Evolutionary conservation across 1,139 yeast genomes (phyloP).

Genomic region (Dujonia santamariae): DNA sequence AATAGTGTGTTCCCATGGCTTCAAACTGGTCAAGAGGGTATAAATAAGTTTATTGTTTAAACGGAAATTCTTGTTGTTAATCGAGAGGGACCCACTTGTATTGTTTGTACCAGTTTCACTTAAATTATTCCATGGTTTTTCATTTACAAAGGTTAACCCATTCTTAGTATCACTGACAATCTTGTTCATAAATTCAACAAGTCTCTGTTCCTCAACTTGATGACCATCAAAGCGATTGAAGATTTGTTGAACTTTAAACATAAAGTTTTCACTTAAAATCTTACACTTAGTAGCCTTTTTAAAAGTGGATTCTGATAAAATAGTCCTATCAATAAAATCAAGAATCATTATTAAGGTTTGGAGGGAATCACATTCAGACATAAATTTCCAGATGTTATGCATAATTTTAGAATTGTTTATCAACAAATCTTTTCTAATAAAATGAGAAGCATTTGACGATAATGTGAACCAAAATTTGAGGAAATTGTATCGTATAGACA

Average conservation of each 20-base stretch:
- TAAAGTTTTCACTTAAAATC: conserved; percentile 74
- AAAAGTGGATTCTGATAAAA: conserved; percentile 60
- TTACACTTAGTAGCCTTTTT: conserved; percentile 70
- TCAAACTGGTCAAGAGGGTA: conserved; percentile 59
- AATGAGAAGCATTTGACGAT: conserved; percentile 44
- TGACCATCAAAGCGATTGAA: conserved; percentile 39
- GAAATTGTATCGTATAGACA: conserved; percentile 55
- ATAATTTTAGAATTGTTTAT: conserved; percentile 55
- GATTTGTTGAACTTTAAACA: conserved; percentile 55
- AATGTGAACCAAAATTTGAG: conserved; percentile 60
- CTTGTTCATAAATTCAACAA: conserved; percentile 49
- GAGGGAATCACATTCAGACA: conserved; percentile 53
- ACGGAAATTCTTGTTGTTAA: conserved; percentile 50
- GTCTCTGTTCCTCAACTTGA: conserved; percentile 17
- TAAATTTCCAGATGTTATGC: conserved; percentile 62
- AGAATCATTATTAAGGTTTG: conserved; percentile 42
- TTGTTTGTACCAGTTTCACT: conserved; percentile 13
- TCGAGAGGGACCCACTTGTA: conserved; percentile 16
- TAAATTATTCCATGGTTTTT: conserved; percentile 49
- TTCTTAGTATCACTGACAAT: conserved; percentile 42
- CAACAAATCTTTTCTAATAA: conserved; percentile 62
- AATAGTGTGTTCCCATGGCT: conserved; percentile 74
- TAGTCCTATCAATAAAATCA: conserved; percentile 43
- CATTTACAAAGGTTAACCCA: conserved; percentile 65
- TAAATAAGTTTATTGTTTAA: conserved; percentile 67